A percentile compares a stretch with the other conserved stretches of the same genome.
phyloP scores from a whole-genome alignment of 768 basidiomycete genomes.

The Suillus sp. region DNA sequence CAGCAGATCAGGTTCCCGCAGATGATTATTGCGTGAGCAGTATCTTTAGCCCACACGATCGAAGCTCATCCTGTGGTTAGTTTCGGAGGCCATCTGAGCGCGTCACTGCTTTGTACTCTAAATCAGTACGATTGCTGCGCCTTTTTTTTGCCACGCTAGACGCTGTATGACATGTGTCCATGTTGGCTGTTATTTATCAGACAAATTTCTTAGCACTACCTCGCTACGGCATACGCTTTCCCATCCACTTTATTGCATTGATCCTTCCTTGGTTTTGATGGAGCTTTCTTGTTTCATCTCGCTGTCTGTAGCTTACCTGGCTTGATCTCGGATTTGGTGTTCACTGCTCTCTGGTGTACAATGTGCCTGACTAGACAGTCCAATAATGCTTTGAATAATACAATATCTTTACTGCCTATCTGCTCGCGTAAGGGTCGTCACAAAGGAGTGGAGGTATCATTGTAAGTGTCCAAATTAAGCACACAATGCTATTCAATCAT shows the following conservation, averaged over 20 bases:
- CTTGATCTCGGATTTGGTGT: neutral
- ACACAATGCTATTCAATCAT: neutral
- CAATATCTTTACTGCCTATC: neutral
- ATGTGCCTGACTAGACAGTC: neutral
- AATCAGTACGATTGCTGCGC: neutral
- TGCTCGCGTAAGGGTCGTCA: neutral
- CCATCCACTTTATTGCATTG: neutral
- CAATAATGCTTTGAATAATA: neutral
- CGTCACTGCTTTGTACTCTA: neutral
- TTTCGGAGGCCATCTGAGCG: neutral
- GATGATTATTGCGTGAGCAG: conserved; percentile 1
- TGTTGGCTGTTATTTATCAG: neutral
- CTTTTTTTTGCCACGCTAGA: neutral
- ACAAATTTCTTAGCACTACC: neutral
- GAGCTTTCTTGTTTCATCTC: too few relatives aligned
- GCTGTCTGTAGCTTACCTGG: neutral
- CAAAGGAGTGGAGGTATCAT: neutral
- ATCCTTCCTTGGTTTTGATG: neutral
- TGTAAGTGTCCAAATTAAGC: neutral
- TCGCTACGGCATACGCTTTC: neutral
- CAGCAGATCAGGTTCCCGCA: neutral
- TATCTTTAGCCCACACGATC: neutral
- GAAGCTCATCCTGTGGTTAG: neutral
- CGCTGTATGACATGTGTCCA: neutral
- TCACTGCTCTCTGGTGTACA: neutral